A percentile compares a stretch with the other conserved stretches of the same genome.
phyloP scores from a whole-genome alignment of 2,329 filamentous ascomycete genomes.

The Paracoccidioides brasiliensis region DNA sequence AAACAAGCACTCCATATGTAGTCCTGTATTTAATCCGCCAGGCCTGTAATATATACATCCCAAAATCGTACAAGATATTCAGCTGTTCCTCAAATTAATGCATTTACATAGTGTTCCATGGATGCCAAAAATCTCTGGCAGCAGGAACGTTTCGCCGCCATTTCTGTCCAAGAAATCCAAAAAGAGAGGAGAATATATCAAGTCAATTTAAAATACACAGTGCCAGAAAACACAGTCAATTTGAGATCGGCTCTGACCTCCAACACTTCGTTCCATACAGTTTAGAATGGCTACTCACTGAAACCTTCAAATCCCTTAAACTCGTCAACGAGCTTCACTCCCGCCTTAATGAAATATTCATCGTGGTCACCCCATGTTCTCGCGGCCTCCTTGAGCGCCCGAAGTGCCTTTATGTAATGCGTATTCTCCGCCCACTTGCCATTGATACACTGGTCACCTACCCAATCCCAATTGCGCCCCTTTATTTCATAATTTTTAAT shows the following conservation, averaged over 20 bases:
- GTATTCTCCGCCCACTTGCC: constrained; percentile 58
- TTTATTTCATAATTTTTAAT: constrained; percentile 49
- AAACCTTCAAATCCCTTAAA: constrained; percentile 23
- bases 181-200: no score
- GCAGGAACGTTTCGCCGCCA: no score
- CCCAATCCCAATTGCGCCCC: constrained; percentile 62
- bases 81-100: no score
- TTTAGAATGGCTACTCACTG: constrained; percentile 4
- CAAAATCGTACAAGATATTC: no score
- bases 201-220: no score
- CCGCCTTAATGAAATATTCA: constrained; percentile 36
- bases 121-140: no score
- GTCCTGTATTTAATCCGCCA: no score
- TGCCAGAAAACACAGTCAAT: neutral
- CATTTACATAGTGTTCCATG: no score
- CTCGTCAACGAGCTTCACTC: constrained; percentile 36
- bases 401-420: constrained; percentile 74
- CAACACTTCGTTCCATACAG: neutral
- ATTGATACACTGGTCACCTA: constrained; percentile 56
- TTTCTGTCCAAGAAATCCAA: no score
- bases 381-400: constrained; percentile 59
- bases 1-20: no score
- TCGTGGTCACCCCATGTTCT: constrained; percentile 34
- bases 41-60: no score
- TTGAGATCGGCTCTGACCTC: neutral